phyloP scores from a whole-genome alignment of 2,329 filamentous ascomycete genomes.

The Elsinoe batatas region DNA sequence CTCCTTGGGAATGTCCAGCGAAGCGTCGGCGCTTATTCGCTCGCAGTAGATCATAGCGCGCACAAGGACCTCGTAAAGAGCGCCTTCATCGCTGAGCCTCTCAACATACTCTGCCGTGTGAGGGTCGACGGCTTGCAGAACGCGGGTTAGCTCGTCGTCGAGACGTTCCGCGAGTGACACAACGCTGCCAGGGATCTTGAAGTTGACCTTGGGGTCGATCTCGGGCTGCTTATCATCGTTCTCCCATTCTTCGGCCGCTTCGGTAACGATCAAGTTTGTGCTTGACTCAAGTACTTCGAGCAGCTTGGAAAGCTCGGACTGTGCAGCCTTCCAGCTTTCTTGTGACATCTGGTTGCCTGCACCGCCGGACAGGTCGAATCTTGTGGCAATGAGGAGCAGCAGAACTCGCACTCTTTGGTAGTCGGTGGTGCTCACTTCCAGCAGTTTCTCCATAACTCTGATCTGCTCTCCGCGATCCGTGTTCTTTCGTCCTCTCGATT shows the following conservation, averaged over 20 bases:
- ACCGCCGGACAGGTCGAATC: conserved; percentile 84
- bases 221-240: conserved; percentile 90
- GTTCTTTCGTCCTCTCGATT: conserved; percentile 98
- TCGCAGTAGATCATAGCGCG: conserved; percentile 84
- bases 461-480: conserved; percentile 93
- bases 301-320: conserved; percentile 72
- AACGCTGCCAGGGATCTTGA: conserved; percentile 87
- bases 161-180: conserved; percentile 91
- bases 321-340: conserved; percentile 93
- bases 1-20: conserved; percentile 70
- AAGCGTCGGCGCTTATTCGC: conserved; percentile 57
- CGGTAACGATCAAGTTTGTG: conserved; percentile 73
- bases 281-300: conserved; percentile 71
- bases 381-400: conserved; percentile 79
- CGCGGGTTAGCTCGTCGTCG: conserved; percentile 93
- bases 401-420: conserved; percentile 93
- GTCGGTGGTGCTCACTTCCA: conserved; percentile 77
- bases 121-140: conserved; percentile 94
- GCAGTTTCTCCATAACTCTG: conserved; percentile 90
- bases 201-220: conserved; percentile 63
- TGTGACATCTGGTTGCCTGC: conserved; percentile 75
- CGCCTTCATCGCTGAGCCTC: conserved; percentile 78
- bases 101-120: conserved; percentile 99
- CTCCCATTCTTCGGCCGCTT: conserved; percentile 95
- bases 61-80: conserved; percentile 86